Base-by-base conservation (phyloP, 2,329 filamentous ascomycete genomes). In the Paecilomyces fulvus region DNA sequence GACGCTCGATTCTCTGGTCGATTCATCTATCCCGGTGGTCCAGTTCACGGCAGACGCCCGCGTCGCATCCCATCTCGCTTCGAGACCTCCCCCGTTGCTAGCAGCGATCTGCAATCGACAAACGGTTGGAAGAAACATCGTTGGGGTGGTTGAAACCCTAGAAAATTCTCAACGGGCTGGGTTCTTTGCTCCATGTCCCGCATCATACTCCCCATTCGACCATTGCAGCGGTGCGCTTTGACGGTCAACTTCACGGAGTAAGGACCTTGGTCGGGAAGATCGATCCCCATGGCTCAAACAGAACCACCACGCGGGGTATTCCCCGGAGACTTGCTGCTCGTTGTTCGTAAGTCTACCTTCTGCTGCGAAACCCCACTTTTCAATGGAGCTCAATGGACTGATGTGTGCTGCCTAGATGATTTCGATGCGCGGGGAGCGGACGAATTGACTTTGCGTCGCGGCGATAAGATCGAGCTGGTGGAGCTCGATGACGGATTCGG, bases 361-460 rank as follows among this genome's bases (percentile, higher is more conserved):
- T 50, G 56, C 37, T 43, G 37, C n/a, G 37, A 43, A 12, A 17
- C 37, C 37, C 37, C n/a, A n/a, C 37, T 17, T 3, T n/a, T 43
- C 37, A 43, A 17, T 1, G 20, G 37, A 53, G n/a, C 49, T 43
- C 56, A 75, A 70, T 54, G 20, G 56, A 54, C 59, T 62, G 51
- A 61, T 52, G 51, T 8, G 28, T 12, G 11, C 21, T 54, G n/a
- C 49, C n/a, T 63, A 95, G 90, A 99, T 75, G 91, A 96, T 75
- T 97, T 99, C 72, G 79, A 86, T 64, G 92, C 92, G 57, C 86
- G 94, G 63, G 95, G 91, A 73, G 88, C 89, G 57, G 94, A 99
- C 75, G 94, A 99, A 79, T 80, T 99, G 68, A 95, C 85, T 64
- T 80, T 99, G 62, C 79, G 84, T 55, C 95, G 95, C 68, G 92